These are phyloP conservation scores for Emergomyces orientalis DNA, from an alignment of 2,329 filamentous ascomycete species.

Conservation along the genomic window DNA sequence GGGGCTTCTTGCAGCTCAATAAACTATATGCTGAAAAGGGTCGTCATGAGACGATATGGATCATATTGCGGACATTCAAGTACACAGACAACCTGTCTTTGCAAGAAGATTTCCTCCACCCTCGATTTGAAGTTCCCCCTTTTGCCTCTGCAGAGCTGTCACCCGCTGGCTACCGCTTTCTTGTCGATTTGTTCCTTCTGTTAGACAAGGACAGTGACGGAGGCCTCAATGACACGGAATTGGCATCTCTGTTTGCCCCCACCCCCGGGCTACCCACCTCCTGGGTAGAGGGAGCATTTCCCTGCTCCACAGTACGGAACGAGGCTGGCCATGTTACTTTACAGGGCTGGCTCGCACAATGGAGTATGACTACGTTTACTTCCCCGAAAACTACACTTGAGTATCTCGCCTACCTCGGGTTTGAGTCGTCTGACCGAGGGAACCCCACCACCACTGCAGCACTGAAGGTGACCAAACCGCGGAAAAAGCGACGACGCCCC, in stretches of 20 bases:
- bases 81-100: constrained; percentile 93
- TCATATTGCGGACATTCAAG: constrained; percentile 86
- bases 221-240: constrained; percentile 75
- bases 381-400: constrained; percentile 91
- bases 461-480: constrained; percentile 83
- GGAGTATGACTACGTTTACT: constrained; percentile 98
- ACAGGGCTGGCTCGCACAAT: constrained; percentile 96
- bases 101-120: constrained; percentile 82
- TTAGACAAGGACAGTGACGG: constrained; percentile 98
- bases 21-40: constrained; percentile 96
- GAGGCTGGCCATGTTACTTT: constrained; percentile 92
- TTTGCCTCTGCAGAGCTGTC: constrained; percentile 89
- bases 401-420: constrained; percentile 92
- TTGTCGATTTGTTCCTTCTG: constrained; percentile 88
- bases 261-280: constrained; percentile 80
- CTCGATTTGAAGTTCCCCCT: constrained; percentile 87
- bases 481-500: constrained; percentile 71
- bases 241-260: constrained; percentile 80
- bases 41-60: constrained; percentile 96
- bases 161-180: constrained; percentile 90
- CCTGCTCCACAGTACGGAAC: constrained; percentile 86
- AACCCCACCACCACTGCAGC: constrained; percentile 71
- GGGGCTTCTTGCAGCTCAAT: constrained; percentile 81
- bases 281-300: constrained; percentile 84
- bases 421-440: constrained; percentile 65